These are phyloP conservation scores for Fomitopsis palustris DNA, from an alignment of 1,284 basidiomycete species.

Conservation along the genomic window DNA sequence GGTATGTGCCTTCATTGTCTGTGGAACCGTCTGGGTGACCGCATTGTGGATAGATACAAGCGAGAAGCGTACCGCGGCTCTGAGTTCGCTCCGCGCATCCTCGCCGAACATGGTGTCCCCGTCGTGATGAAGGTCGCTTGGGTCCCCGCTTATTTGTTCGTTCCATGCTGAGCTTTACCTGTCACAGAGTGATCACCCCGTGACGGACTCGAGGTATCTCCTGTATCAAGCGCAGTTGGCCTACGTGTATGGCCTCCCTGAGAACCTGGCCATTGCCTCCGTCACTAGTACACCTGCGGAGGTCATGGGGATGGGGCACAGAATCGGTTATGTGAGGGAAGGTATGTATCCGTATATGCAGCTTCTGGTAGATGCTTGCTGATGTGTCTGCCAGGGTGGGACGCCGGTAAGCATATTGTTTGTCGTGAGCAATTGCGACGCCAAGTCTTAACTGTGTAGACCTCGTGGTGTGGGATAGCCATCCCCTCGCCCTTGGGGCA, in stretches of 20 bases:
- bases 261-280: conserved; percentile 45
- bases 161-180: conserved; percentile 20
- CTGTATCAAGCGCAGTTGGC: conserved; percentile 71
- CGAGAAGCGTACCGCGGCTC: conserved; percentile 76
- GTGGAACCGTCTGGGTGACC: background rate
- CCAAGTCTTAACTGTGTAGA: conserved; percentile 36
- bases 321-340: conserved; percentile 57
- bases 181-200: conserved; percentile 62
- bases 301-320: conserved; percentile 60
- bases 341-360: conserved; percentile 31
- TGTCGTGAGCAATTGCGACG: background rate
- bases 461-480: conserved; percentile 87
- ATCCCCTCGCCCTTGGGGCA: conserved; percentile 73
- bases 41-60: conserved; percentile 50
- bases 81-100: conserved; percentile 74
- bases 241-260: conserved; percentile 53
- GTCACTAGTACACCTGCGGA: conserved; percentile 64
- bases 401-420: conserved; percentile 26
- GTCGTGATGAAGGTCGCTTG: conserved; percentile 64
- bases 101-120: conserved; percentile 61
- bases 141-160: background rate
- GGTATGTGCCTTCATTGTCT: conserved; percentile 17
- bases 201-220: conserved; percentile 62
- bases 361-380: background rate
- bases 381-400: conserved; percentile 23